A percentile compares a stretch with the other conserved stretches of the same genome.
These are phyloP conservation scores for Puccinellia tenuiflora DNA, from an alignment of 176 grass and related monocot species.

Conservation along the genomic window DNA sequence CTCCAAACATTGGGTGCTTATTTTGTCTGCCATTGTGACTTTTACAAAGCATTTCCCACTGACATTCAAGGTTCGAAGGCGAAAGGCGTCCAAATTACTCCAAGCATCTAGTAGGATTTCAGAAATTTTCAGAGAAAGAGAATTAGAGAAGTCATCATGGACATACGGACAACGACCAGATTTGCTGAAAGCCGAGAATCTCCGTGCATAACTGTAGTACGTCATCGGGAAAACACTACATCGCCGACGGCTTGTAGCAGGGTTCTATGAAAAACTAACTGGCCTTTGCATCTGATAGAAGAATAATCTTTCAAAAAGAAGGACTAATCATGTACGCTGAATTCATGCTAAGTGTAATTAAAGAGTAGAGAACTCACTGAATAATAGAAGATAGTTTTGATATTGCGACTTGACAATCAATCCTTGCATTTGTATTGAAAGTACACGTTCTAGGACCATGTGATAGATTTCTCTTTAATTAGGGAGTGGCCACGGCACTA, in stretches of 20 bases:
- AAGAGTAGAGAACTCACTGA: not conserved
- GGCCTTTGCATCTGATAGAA: no score
- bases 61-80: not conserved
- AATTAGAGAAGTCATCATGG: not conserved
- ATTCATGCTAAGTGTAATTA: not conserved
- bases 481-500: not conserved
- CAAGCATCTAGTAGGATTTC: not conserved
- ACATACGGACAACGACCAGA: not conserved
- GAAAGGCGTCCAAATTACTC: not conserved
- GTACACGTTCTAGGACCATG: no score
- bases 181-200: not conserved
- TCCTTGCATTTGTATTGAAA: no score
- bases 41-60: conserved; percentile 10
- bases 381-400: not conserved
- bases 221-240: not conserved
- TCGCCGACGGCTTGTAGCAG: not conserved
- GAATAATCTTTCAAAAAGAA: no score
- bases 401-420: not conserved
- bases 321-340: no score
- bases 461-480: no score
- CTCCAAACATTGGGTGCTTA: no score
- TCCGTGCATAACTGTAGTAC: no score
- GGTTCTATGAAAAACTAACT: not conserved
- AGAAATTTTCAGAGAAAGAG: not conserved
- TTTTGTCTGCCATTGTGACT: no score